Evolutionary conservation across 352 stramenopile genomes (phyloP), one percentile per base, ranked within the genome.

Genomic region (Globisporangium paddicum): DNA sequence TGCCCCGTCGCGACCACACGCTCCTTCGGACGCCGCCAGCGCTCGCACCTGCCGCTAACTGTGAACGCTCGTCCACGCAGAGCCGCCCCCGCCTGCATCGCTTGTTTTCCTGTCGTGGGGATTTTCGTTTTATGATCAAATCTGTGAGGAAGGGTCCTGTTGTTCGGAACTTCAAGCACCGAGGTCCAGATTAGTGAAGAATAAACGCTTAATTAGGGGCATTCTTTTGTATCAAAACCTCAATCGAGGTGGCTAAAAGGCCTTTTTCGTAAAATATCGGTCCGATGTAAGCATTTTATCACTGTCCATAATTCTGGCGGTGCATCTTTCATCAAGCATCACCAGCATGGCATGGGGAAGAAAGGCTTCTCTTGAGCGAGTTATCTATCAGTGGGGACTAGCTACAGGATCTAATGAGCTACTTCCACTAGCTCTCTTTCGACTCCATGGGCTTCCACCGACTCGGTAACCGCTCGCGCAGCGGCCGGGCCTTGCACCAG

Each of bases 391-490:
- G 19, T 44, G 38, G 38, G 38, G 38, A 18, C 16, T 44, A 44
- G 16, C 16, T 44, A 44, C 38, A 44, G 38, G 38, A 21, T 44
- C 38, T 44, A 44, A 44, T 7, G 38, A 44, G 38, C n/a, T n/a
- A n/a, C n/a, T n/a, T n/a, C n/a, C n/a, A n/a, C n/a, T 63, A 91
- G 28, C 72, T 89, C 41, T 91, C 70, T 57, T 91, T 91, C 23
- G 76, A 76, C 37, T 89, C 79, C 44, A 89, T 77, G 42, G 77
- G 77, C 64, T 91, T 90, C 76, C 78, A 90, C 28, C 83, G 81
- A 72, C 81, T 91, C 7, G 83, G 83, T 68, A 93, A 65, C 28
- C 83, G 75, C 68, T 93, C 83, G 23, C 83, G 78, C 52, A 68
- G 71, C 9, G 81, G 81, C 8, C 77, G 73, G 7, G 77, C 83